Conservation (phyloP, 257 asterid species). For the Scutellaria baicalensis region DNA sequence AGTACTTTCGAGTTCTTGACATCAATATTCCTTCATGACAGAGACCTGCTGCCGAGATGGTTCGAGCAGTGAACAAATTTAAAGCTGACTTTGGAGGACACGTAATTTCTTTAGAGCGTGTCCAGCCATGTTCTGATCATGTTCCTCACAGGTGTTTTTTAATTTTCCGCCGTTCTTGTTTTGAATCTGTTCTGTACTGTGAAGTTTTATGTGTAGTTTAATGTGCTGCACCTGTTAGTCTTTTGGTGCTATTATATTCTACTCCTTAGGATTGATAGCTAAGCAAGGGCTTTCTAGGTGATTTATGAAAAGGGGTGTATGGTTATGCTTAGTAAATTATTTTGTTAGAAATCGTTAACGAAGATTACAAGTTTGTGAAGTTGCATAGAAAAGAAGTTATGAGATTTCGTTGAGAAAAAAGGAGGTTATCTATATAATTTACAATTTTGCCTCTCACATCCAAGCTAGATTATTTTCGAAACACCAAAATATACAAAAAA, state of each 20-base stretch:
- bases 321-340: neutral
- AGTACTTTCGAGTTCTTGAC: constrained; percentile 4
- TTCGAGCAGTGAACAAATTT: constrained; percentile 82
- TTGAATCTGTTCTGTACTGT: neutral
- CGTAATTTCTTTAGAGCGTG: constrained; percentile 73
- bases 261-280: neutral
- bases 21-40: constrained; percentile 22
- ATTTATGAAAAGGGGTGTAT: neutral
- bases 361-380: neutral
- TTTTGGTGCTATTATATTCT: constrained; percentile 1
- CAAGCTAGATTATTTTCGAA: neutral
- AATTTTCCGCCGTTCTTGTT: neutral
- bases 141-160: constrained; percentile 87
- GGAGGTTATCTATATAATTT: neutral
- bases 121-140: constrained; percentile 93
- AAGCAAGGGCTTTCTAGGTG: neutral
- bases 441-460: neutral
- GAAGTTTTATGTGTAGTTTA: neutral
- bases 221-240: neutral
- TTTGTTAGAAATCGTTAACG: neutral
- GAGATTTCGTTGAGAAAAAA: neutral
- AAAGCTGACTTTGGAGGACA: constrained; percentile 97
- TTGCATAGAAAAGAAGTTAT: neutral
- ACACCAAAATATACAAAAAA: neutral
- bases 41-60: constrained; percentile 91